Percentiles rank a stretch among this genome's conserved stretches.
Conservation (phyloP, 2,329 filamentous ascomycete genomes). For the Pseudogymnoascus sp. region DNA sequence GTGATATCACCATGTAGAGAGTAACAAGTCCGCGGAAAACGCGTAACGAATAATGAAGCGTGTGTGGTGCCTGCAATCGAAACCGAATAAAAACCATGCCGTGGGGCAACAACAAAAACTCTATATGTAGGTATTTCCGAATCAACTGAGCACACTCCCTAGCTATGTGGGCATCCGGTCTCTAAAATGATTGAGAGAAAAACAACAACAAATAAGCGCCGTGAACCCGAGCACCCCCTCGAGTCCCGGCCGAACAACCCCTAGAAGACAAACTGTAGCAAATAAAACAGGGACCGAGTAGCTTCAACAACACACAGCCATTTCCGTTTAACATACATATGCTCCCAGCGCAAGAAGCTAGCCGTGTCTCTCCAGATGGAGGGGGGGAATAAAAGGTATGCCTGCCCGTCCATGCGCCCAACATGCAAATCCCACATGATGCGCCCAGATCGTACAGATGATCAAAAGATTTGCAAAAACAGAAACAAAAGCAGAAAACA, state of each 20-base stretch:
- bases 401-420: constrained; percentile 6
- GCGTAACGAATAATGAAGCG: background rate
- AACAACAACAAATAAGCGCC: background rate
- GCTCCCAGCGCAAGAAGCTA: background rate
- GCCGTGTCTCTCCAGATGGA: background rate
- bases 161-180: constrained; percentile 4
- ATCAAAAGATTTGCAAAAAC: background rate
- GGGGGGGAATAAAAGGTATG: background rate
- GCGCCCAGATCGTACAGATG: constrained; percentile 3
- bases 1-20: background rate
- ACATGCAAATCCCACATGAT: constrained; percentile 6
- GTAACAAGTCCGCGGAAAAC: background rate
- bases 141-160: constrained; percentile 5
- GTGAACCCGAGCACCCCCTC: background rate
- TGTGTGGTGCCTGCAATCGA: background rate
- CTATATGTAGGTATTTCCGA: constrained; percentile 6
- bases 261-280: background rate
- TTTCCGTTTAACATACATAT: constrained; percentile 4
- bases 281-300: background rate
- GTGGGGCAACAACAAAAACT: background rate
- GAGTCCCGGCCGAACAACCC: background rate
- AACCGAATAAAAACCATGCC: background rate
- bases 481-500: background rate
- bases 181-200: background rate
- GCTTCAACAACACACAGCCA: background rate